phyloP scores from a whole-genome alignment of 768 basidiomycete species.

The Suillus weaverae region DNA sequence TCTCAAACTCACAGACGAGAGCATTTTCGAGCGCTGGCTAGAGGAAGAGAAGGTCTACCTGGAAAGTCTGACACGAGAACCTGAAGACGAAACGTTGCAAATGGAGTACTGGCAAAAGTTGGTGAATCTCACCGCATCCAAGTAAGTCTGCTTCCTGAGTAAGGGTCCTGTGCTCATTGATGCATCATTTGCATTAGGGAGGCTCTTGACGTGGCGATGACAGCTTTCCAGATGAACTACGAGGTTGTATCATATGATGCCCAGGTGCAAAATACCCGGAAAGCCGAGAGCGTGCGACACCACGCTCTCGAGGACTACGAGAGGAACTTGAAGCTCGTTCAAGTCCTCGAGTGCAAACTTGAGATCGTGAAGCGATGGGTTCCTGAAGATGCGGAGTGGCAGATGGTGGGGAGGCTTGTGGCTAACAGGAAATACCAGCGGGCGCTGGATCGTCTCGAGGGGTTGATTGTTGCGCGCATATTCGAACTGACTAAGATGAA shows the following conservation, averaged over 20 bases:
- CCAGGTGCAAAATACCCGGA: not conserved
- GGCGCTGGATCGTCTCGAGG: not conserved
- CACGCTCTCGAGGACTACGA: not conserved
- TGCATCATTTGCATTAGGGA: too few relatives aligned
- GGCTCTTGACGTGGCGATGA: too few relatives aligned
- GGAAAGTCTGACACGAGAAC: not conserved
- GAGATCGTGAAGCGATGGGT: not conserved
- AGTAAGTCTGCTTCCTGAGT: too few relatives aligned
- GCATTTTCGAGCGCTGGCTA: not conserved
- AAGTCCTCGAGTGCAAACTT: not conserved
- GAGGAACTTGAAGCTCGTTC: not conserved
- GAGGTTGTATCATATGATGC: not conserved
- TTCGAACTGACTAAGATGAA: not conserved
- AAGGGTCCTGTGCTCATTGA: too few relatives aligned
- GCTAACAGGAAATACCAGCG: not conserved
- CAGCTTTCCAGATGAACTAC: too few relatives aligned
- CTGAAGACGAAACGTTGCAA: not conserved
- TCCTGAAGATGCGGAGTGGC: not conserved
- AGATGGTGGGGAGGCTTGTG: not conserved
- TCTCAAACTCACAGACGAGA: not conserved
- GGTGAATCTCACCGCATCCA: not conserved
- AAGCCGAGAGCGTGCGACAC: not conserved
- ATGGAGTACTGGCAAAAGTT: not conserved
- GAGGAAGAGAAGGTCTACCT: not conserved
- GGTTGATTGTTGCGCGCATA: not conserved